Percentiles rank a stretch among this genome's conserved stretches.
These are phyloP conservation scores for Rhododendron williamsianum DNA, from an alignment of 148 eudicot species.

Conservation along the genomic window DNA sequence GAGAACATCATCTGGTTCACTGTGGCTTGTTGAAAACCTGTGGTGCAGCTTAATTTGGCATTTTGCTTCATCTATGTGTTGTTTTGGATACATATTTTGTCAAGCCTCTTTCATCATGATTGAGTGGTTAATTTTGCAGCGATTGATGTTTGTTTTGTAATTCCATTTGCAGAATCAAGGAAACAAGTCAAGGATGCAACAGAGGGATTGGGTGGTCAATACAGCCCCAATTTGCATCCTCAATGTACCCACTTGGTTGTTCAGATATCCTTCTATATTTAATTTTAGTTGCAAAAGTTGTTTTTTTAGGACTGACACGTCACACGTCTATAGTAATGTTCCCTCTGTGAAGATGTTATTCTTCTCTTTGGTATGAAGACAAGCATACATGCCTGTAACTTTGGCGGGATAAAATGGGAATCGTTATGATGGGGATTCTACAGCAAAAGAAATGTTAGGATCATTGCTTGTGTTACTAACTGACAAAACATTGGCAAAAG, in stretches of 20 bases:
- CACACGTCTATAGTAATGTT: neutral
- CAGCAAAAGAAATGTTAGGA: neutral
- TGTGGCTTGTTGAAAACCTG: neutral
- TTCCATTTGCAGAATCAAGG: conserved; percentile 55
- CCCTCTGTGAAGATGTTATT: neutral
- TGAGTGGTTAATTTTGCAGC: conserved; percentile 1
- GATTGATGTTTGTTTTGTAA: conserved; percentile 10
- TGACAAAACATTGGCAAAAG: neutral
- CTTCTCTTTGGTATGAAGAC: neutral
- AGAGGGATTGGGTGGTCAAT: conserved; percentile 71
- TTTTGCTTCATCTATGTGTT: neutral
- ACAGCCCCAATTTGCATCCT: conserved; percentile 70
- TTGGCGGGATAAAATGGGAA: neutral
- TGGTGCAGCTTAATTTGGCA: neutral
- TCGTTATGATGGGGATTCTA: neutral
- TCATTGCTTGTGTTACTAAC: neutral
- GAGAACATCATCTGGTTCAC: neutral
- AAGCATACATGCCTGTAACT: neutral
- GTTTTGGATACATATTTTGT: neutral
- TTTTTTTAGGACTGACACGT: conserved; percentile 6
- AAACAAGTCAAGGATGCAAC: conserved; percentile 74
- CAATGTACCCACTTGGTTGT: conserved; percentile 88
- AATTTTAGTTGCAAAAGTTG: neutral
- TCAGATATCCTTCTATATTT: conserved; percentile 59
- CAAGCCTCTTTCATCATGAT: neutral